These are phyloP conservation scores for Podospora australis DNA, from an alignment of 495 filamentous ascomycete species.

Conservation along the genomic window DNA sequence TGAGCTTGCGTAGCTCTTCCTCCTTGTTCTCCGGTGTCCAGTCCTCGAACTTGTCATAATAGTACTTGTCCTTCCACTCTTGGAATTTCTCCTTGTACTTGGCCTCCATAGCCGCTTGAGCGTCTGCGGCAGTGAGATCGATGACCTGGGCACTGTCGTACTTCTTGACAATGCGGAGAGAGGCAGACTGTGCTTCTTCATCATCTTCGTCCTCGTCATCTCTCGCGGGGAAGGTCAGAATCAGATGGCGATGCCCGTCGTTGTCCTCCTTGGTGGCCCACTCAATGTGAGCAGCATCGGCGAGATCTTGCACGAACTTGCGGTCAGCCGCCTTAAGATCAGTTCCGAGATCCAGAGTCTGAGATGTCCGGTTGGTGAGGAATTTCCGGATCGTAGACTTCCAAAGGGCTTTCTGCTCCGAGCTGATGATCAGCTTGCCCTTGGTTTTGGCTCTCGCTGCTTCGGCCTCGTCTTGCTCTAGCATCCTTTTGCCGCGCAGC, in stretches of 20 bases:
- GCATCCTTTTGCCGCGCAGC: constrained; percentile 77
- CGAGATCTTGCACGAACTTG: constrained; percentile 84
- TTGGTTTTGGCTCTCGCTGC: constrained; percentile 44
- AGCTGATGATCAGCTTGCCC: constrained; percentile 67
- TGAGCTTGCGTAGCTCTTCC: constrained; percentile 70
- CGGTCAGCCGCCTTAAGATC: constrained; percentile 78
- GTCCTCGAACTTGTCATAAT: constrained; percentile 71
- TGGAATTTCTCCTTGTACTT: constrained; percentile 84
- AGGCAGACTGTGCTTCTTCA: constrained; percentile 77
- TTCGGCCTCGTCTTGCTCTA: constrained; percentile 47
- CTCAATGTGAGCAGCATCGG: constrained; percentile 69
- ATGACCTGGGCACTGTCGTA: constrained; percentile 86
- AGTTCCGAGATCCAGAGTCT: constrained; percentile 62
- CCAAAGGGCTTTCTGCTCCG: constrained; percentile 73
- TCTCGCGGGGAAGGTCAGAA: constrained; percentile 54
- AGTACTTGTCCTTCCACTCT: constrained; percentile 91
- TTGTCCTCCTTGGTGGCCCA: constrained; percentile 78
- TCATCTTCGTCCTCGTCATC: constrained; percentile 63
- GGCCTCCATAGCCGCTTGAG: constrained; percentile 64
- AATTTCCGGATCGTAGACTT: constrained; percentile 70
- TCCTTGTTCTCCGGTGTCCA: constrained; percentile 78
- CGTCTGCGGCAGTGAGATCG: constrained; percentile 72
- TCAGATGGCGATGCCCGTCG: constrained; percentile 70
- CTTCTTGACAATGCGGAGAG: constrained; percentile 74
- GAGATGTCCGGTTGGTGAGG: constrained; percentile 53